Conservation (phyloP, 1,284 basidiomycete species). For the Ustilago loliicola region DNA sequence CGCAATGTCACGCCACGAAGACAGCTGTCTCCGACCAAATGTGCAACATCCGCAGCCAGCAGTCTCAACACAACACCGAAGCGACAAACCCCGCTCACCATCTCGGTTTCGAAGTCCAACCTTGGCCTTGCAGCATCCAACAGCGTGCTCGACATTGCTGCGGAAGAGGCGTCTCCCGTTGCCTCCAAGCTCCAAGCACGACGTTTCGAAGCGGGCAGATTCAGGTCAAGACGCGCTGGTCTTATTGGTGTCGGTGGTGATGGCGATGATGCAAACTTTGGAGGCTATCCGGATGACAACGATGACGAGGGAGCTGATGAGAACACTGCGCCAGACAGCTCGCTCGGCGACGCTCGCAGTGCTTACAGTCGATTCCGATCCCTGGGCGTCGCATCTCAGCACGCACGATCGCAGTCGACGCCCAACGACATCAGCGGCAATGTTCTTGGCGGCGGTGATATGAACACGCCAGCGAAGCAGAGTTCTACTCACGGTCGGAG, state of each 20-base stretch:
- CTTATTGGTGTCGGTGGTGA: conserved; percentile 31
- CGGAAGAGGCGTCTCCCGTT: conserved; percentile 27
- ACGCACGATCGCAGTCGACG: conserved; percentile 31
- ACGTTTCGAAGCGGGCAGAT: conserved; percentile 31
- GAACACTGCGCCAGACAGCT: conserved; percentile 30
- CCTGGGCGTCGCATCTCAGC: conserved; percentile 19
- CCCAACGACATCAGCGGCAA: conserved; percentile 23
- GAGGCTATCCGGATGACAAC: conserved; percentile 7
- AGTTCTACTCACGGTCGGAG: conserved; percentile 6
- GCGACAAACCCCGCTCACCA: conserved; percentile 24
- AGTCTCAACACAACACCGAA: conserved; percentile 36
- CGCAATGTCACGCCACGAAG: conserved; percentile 25
- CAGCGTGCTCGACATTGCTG: not conserved
- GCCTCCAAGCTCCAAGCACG: conserved; percentile 33
- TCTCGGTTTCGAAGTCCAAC: conserved; percentile 43
- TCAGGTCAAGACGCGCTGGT: conserved; percentile 32
- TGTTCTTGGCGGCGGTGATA: conserved; percentile 17
- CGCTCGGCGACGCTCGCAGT: conserved; percentile 15
- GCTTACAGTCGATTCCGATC: conserved; percentile 27
- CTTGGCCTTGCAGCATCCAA: conserved; percentile 23
- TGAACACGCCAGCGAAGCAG: conserved; percentile 10
- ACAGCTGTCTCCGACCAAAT: conserved; percentile 33
- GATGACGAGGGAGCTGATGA: conserved; percentile 33
- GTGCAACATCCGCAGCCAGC: conserved; percentile 4
- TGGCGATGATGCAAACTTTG: conserved; percentile 23